Base-by-base conservation (phyloP, 176 grass and related monocot genomes). In the Calamus simplicifolius region DNA sequence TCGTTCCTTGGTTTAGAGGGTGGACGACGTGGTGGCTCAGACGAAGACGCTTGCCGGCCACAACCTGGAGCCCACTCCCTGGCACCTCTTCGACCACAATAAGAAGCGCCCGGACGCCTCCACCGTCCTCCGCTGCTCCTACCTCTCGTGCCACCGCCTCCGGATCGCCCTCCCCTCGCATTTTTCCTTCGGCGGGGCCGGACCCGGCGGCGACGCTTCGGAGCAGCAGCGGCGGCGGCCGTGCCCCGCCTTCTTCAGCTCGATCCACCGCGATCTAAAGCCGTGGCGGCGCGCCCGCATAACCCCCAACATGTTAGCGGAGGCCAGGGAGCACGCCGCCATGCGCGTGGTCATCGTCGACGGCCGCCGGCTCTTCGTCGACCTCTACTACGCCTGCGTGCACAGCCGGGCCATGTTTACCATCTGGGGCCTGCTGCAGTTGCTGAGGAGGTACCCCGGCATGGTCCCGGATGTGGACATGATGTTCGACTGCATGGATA, bases 401-500 rank as follows among this genome's bases (percentile, higher is more conserved):
- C 86, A 90, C 83, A 90, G 78, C 77, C 83, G 92, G 29, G 79
- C 87, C 63, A 61, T 90, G 25, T 82, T 96, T 79, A 96, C 86
- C 0, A 78, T 82, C 10, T 96, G 92, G 92, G 77, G 86, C 29
- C 67, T 96, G 19, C 79, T 96, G 65, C 92, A 96, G 73, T 78
- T 96, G 8, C 71, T 96, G 72, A 71, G 74, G 48, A 79, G 86
- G 19, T 77, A 90, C 75, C 86, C 92, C 1, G 86, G 92, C 3
- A 76, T 82, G 61, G 72, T 96, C 10, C 87, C 92, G 0, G 92
- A 97, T 59, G 92, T 90, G 0, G 92, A 97, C 59, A 62, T 97
- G 72, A 84, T 97, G 80, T 91, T 97, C 76, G 92, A 97, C 64
- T 97, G 87, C 83, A 97, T 97, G 92, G 87, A 97, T 73, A 75